These are phyloP conservation scores for Pythium rhizo-oryzae DNA, from an alignment of 352 stramenopile species.

Conservation along the genomic window DNA sequence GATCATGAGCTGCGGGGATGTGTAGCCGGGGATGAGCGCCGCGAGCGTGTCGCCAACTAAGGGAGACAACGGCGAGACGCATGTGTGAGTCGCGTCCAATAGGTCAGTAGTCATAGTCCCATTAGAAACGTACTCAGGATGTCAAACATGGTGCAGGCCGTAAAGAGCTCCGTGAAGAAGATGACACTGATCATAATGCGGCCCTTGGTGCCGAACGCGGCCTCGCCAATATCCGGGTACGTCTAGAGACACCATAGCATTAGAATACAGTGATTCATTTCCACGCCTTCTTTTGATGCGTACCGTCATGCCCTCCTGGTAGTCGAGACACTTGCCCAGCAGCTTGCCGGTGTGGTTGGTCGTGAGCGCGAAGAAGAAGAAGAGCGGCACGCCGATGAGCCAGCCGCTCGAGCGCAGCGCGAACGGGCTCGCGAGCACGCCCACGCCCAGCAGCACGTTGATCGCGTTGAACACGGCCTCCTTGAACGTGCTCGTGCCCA, in stretches of 20 bases:
- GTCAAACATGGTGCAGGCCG: slow-evolving; percentile 77
- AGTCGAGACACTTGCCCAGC: slow-evolving; percentile 77
- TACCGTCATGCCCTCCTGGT: slow-evolving; percentile 80
- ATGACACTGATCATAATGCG: slow-evolving; percentile 75
- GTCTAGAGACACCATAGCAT: slow-evolving; percentile 32
- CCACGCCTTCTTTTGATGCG: background rate
- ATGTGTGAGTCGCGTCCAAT: background rate
- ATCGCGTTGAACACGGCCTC: slow-evolving; percentile 84
- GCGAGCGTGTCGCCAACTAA: slow-evolving; percentile 77
- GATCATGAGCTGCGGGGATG: slow-evolving; percentile 60
- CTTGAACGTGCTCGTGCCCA: slow-evolving; percentile 71
- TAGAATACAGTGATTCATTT: background rate
- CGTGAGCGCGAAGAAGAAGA: slow-evolving; percentile 84
- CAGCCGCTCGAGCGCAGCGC: slow-evolving; percentile 77
- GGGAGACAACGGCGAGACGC: background rate
- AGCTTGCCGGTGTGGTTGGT: slow-evolving; percentile 89
- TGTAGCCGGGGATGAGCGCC: slow-evolving; percentile 67
- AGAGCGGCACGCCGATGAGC: slow-evolving; percentile 69
- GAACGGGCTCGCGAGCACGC: slow-evolving; percentile 84
- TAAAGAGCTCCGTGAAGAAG: slow-evolving; percentile 86
- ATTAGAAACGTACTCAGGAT: slow-evolving; percentile 61
- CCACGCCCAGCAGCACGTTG: slow-evolving; percentile 86
- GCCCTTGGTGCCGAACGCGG: slow-evolving; percentile 71
- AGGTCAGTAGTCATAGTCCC: background rate
- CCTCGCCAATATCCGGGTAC: slow-evolving; percentile 85